Conservation (phyloP, 805 yeast species). For the Candida ficus region DNA sequence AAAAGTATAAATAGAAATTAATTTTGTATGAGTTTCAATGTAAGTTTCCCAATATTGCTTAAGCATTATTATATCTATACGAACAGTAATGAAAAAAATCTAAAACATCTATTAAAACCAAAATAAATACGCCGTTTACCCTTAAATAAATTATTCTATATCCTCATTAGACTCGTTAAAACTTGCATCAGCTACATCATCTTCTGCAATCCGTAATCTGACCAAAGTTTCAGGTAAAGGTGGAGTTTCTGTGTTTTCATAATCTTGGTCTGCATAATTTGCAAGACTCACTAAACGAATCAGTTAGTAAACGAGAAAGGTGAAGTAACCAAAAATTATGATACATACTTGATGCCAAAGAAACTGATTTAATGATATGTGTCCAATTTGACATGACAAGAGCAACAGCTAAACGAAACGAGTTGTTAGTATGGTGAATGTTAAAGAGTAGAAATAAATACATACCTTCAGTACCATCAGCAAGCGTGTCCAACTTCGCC, state of each 20-base stretch:
- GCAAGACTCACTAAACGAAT: conserved; percentile 29
- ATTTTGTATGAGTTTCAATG: too few relatives aligned
- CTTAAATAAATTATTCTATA: neutral
- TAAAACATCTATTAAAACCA: too few relatives aligned
- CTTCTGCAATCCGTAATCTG: conserved; percentile 46
- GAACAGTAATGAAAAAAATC: too few relatives aligned
- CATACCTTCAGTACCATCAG: conserved; percentile 46
- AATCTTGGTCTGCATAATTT: conserved; percentile 32
- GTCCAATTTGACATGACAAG: conserved; percentile 61
- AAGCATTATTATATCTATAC: too few relatives aligned
- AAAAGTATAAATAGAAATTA: neutral
- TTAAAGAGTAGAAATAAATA: neutral
- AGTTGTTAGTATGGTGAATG: conserved; percentile 9
- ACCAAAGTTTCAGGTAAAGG: conserved; percentile 67
- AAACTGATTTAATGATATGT: conserved; percentile 52
- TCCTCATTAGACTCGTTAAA: neutral
- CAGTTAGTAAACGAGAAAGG: conserved; percentile 4
- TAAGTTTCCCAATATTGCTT: too few relatives aligned
- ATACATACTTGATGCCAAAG: conserved; percentile 43
- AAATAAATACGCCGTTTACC: too few relatives aligned
- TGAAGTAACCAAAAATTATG: too few relatives aligned
- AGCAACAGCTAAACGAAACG: conserved; percentile 37
- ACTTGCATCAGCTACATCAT: conserved; percentile 30
- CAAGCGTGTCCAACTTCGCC: conserved; percentile 39
- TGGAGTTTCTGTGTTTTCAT: conserved; percentile 27